A percentile compares a stretch with the other conserved stretches of the same genome.
Conservation (phyloP, 306 rosid species). For the Lotus japonicus region DNA sequence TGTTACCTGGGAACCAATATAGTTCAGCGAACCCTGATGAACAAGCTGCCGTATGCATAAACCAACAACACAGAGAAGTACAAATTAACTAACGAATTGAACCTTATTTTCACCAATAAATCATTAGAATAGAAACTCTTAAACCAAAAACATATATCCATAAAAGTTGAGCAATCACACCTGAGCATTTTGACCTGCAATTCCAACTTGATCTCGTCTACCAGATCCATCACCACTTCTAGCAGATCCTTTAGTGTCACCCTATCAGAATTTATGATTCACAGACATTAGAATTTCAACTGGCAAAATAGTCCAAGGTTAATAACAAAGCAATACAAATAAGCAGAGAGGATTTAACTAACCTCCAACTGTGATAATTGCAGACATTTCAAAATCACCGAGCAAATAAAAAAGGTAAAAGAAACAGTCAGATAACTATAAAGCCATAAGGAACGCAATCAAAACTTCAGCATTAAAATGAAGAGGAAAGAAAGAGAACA, state of each 20-base stretch:
- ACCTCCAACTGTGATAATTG: slow-evolving; percentile 67
- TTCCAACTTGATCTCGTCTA: slow-evolving; percentile 53
- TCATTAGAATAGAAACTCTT: background rate
- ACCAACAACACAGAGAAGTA: slow-evolving; percentile 8
- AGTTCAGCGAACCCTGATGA: slow-evolving; percentile 62
- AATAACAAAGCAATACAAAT: background rate
- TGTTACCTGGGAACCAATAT: slow-evolving; percentile 58
- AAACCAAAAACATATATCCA: background rate
- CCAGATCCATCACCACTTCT: slow-evolving; percentile 75
- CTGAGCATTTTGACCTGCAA: slow-evolving; percentile 66
- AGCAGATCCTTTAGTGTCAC: slow-evolving; percentile 79
- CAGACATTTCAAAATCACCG: slow-evolving; percentile 24
- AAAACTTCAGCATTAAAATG: background rate
- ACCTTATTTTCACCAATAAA: background rate
- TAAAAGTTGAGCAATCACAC: slow-evolving; percentile 27
- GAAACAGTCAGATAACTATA: slow-evolving; percentile 17
- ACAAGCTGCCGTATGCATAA: slow-evolving; percentile 43
- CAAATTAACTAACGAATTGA: slow-evolving; percentile 1
- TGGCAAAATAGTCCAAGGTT: background rate
- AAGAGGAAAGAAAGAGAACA: background rate
- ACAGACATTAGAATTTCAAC: slow-evolving; percentile 16
- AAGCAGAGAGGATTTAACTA: slow-evolving; percentile 20
- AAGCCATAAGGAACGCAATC: background rate
- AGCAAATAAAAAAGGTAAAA: slow-evolving; percentile 4
- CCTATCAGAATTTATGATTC: slow-evolving; percentile 45